Percentiles rank a stretch among this genome's conserved stretches.
phyloP scores from a whole-genome alignment of 495 filamentous ascomycete genomes.

The Aspergillus hancockii region DNA sequence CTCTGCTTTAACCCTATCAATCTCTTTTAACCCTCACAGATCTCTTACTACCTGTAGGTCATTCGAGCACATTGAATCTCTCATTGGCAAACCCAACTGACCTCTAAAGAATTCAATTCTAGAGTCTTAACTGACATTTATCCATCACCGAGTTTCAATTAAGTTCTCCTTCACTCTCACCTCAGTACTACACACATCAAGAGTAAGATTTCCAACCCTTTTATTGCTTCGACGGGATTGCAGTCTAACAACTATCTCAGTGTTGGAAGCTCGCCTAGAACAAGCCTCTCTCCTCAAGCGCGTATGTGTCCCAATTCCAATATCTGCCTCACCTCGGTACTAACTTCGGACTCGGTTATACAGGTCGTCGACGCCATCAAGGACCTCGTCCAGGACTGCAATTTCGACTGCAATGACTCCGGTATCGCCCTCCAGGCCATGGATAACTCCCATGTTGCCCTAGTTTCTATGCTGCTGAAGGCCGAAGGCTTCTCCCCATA shows the following conservation, averaged over 20 bases:
- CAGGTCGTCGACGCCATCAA: constrained; percentile 99
- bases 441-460: constrained; percentile 99
- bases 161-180: constrained; percentile 12
- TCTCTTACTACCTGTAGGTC: constrained; percentile 13
- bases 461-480: constrained; percentile 98
- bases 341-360: constrained; percentile 18
- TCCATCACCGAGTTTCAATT: constrained; percentile 1
- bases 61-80: neutral
- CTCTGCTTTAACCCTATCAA: constrained; percentile 26
- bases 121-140: constrained; percentile 4
- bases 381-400: constrained; percentile 98
- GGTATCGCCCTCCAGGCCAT: constrained; percentile 98
- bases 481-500: constrained; percentile 93
- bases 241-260: constrained; percentile 39
- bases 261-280: constrained; percentile 97
- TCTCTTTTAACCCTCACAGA: constrained; percentile 21
- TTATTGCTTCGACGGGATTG: neutral
- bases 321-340: neutral
- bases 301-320: constrained; percentile 51
- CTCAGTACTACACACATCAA: constrained; percentile 27
- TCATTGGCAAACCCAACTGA: neutral
- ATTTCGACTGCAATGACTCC: constrained; percentile 99
- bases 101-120: constrained; percentile 3
- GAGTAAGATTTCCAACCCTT: constrained; percentile 31
- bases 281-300: constrained; percentile 95